Evolutionary conservation across 2,329 filamentous ascomycete species (phyloP).

Genomic region (Aspergillus sp.): DNA sequence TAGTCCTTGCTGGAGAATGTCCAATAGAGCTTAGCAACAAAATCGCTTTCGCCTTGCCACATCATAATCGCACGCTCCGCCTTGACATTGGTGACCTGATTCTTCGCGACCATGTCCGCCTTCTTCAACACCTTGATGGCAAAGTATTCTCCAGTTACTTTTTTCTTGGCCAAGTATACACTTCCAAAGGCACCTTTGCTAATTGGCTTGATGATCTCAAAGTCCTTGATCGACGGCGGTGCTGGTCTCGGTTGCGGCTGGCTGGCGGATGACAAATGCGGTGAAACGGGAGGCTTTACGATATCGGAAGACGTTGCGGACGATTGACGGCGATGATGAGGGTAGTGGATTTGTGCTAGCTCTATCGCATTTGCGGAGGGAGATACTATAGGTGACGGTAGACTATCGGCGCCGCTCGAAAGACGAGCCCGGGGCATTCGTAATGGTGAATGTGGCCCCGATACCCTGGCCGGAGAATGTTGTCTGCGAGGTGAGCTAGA

Average conservation of each 20-base stretch:
- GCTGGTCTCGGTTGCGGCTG: conserved; percentile 85
- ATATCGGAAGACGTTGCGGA: conserved; percentile 80
- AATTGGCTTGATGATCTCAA: conserved; percentile 99
- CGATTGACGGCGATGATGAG: conserved; percentile 84
- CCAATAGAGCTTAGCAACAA: conserved; percentile 99
- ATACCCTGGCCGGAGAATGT: conserved; percentile 78
- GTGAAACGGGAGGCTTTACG: conserved; percentile 72
- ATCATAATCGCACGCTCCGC: conserved; percentile 99
- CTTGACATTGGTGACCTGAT: conserved; percentile 98
- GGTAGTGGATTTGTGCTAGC: conserved; percentile 53
- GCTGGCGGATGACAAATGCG: conserved; percentile 73
- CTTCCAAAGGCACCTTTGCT: conserved; percentile 98
- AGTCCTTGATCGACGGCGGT: conserved; percentile 96
- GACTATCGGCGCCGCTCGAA: conserved; percentile 51
- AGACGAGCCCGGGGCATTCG: conserved; percentile 80
- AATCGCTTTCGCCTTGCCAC: conserved; percentile 99
- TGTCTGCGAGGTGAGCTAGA: conserved; percentile 76
- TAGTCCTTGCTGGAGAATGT: conserved; percentile 99
- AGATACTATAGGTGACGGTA: conserved; percentile 85
- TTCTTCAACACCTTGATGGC: conserved; percentile 99
- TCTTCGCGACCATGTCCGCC: conserved; percentile 99
- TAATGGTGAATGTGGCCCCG: conserved; percentile 79
- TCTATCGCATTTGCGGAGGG: conserved; percentile 83
- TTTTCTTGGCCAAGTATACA: conserved; percentile 97
- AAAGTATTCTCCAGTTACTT: conserved; percentile 96